Evolutionary conservation across 768 basidiomycete species (phyloP), one percentile per base, ranked within the genome.

Genomic region (Boletus bicolor): DNA sequence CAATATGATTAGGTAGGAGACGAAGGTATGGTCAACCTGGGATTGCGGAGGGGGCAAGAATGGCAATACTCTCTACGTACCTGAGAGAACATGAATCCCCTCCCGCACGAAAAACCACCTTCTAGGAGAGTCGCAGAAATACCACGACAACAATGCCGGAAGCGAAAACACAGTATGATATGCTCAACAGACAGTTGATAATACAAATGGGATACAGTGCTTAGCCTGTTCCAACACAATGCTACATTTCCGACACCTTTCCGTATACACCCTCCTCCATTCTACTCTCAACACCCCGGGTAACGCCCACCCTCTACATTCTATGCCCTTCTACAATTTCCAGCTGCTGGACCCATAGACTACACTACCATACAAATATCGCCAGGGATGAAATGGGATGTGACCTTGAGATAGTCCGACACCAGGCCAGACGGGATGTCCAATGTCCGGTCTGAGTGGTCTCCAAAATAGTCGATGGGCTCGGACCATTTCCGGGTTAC

Each of bases 401-500:
- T 44, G 35, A 35, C 36, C 21, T 15, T 38, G 19, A 10, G 15
- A 17, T 26, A 12, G 58, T 36, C 26, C 36, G n/a, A 50, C 28
- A 15, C 24, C 37, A 28, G 24, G 10, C 26, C 26, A 36, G 42
- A 47, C 12, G 19, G 32, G 45, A 56, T 54, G 39, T 19, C 45
- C 49, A 30, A 32, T 28, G 5, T 34, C 30, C 9, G 3, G 36
- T 38, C 24, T 12, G 30, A 32, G 67, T 75, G 74, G 73, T 57
- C 79, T 11, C 26, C 9, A 58, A 56, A 26, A 38, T 8, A 7
- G 32, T 37, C 19, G 58, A 95, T 82, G 63, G 93, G 83, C 34
- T 74, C 69, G 61, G 86, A 89, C 54, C 94, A 71, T 36, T 76
- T 77, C 3, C 80, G 76, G 28, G 85, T 76, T 8, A 87, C 83